Conservation (phyloP, 2,329 filamentous ascomycete species). For the Leptoxyphium fumago region DNA sequence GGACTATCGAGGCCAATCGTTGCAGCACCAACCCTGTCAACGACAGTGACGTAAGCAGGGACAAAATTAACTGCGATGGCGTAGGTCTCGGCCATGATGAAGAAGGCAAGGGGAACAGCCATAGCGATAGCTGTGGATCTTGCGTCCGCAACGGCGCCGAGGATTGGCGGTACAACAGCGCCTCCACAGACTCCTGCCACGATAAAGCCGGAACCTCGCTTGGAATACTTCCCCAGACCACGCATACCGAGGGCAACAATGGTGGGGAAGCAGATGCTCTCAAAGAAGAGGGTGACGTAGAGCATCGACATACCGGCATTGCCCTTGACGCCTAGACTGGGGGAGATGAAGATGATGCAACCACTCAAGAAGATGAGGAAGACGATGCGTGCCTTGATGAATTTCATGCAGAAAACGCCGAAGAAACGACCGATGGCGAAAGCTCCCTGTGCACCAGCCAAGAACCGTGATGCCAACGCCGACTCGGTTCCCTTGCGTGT, state of each 20-base stretch:
- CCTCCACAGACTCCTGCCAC: conserved; percentile 59
- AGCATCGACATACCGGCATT: conserved; percentile 44
- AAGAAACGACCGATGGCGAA: conserved; percentile 61
- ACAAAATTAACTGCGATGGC: conserved; percentile 45
- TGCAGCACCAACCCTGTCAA: conserved; percentile 40
- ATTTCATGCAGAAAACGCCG: conserved; percentile 52
- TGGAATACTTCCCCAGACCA: conserved; percentile 60
- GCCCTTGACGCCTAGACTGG: conserved; percentile 37
- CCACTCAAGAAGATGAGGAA: conserved; percentile 52
- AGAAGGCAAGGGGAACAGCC: conserved; percentile 46
- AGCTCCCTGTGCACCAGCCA: conserved; percentile 58
- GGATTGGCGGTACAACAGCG: conserved; percentile 57
- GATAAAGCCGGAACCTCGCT: conserved; percentile 60
- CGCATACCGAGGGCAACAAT: conserved; percentile 68
- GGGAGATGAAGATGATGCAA: conserved; percentile 40
- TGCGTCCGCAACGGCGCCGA: conserved; percentile 51
- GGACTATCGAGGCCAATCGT: conserved; percentile 28
- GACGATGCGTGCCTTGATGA: conserved; percentile 51
- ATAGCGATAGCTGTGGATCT: conserved; percentile 50
- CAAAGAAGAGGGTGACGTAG: conserved; percentile 58
- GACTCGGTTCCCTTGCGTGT: conserved; percentile 41
- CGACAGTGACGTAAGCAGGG: conserved; percentile 45
- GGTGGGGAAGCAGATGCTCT: conserved; percentile 70
- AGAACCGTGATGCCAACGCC: conserved; percentile 48
- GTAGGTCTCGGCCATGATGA: conserved; percentile 33